Conservation (phyloP, 1,284 basidiomycete genomes). For the Rhizopogon hawkerae region DNA sequence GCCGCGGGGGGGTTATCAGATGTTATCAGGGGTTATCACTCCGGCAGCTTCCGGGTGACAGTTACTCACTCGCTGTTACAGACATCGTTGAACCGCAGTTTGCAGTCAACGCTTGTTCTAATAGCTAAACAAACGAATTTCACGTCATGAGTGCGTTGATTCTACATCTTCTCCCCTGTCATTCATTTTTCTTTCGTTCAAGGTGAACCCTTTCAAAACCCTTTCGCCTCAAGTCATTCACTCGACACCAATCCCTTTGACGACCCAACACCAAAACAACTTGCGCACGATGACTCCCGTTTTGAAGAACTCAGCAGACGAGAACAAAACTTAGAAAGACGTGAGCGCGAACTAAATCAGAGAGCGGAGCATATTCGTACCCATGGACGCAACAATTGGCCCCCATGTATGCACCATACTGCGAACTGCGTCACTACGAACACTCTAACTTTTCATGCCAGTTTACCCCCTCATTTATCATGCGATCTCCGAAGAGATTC, state of each 20-base stretch:
- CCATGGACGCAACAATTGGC: slow-evolving; percentile 87
- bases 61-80: too few relatives aligned
- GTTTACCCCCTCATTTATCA: slow-evolving; percentile 94
- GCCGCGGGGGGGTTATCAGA: too few relatives aligned
- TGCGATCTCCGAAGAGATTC: slow-evolving; percentile 84
- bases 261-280: slow-evolving; percentile 43
- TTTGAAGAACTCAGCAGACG: slow-evolving; percentile 61
- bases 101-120: too few relatives aligned
- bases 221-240: slow-evolving; percentile 75
- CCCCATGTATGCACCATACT: slow-evolving; percentile 52
- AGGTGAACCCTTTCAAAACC: slow-evolving; percentile 54
- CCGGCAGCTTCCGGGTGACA: not conserved
- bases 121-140: not conserved
- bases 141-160: slow-evolving; percentile 20
- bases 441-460: slow-evolving; percentile 27
- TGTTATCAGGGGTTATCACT: not conserved
- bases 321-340: slow-evolving; percentile 71
- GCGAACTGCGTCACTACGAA: slow-evolving; percentile 16
- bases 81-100: too few relatives aligned
- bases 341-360: slow-evolving; percentile 63
- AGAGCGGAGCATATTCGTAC: slow-evolving; percentile 66
- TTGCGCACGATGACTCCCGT: slow-evolving; percentile 30
- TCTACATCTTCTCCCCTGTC: not conserved
- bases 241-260: slow-evolving; percentile 80
- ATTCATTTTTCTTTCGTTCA: slow-evolving; percentile 1